A percentile compares a stretch with the other conserved stretches of the same genome.
phyloP scores from a whole-genome alignment of 2,329 filamentous ascomycete species.

The Neonectria coccinea region DNA sequence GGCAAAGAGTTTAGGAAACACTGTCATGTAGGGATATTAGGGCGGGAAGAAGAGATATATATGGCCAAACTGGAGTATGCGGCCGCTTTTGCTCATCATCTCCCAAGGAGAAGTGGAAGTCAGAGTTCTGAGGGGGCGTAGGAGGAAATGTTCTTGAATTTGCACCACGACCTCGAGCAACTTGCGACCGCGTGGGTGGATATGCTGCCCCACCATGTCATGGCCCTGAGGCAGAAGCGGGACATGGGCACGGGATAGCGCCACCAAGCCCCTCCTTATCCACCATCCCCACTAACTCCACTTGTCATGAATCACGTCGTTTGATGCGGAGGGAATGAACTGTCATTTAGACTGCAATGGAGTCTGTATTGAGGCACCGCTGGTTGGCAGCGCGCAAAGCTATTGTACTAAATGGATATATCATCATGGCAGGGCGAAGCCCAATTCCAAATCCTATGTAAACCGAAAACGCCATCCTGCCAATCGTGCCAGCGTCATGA shows the following conservation, averaged over 20 bases:
- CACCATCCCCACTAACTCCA: constrained; percentile 16
- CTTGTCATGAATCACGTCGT: constrained; percentile 22
- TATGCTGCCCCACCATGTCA: constrained; percentile 11
- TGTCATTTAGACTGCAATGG: constrained; percentile 32
- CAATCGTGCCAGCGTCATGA: constrained; percentile 79
- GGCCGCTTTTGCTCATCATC: constrained; percentile 35
- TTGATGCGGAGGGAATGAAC: neutral
- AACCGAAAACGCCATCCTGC: constrained; percentile 56
- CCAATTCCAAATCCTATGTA: constrained; percentile 34
- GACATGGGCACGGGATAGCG: constrained; percentile 21
- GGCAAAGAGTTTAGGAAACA: neutral
- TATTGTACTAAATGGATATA: constrained; percentile 38
- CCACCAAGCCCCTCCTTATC: constrained; percentile 28
- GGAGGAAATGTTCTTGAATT: neutral
- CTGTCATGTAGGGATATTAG: constrained; percentile 27
- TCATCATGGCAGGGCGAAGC: constrained; percentile 35
- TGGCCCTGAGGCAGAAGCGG: constrained; percentile 8
- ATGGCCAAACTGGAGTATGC: constrained; percentile 12
- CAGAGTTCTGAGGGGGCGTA: neutral
- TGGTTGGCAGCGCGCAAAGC: constrained; percentile 25
- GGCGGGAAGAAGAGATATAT: constrained; percentile 38
- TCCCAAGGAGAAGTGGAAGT: constrained; percentile 11
- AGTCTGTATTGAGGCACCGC: constrained; percentile 39
- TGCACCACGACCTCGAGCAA: neutral
- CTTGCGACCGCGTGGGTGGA: neutral